Evolutionary conservation across 805 yeast species (phyloP).

Genomic region (Myxozyma vanderwaltii): DNA sequence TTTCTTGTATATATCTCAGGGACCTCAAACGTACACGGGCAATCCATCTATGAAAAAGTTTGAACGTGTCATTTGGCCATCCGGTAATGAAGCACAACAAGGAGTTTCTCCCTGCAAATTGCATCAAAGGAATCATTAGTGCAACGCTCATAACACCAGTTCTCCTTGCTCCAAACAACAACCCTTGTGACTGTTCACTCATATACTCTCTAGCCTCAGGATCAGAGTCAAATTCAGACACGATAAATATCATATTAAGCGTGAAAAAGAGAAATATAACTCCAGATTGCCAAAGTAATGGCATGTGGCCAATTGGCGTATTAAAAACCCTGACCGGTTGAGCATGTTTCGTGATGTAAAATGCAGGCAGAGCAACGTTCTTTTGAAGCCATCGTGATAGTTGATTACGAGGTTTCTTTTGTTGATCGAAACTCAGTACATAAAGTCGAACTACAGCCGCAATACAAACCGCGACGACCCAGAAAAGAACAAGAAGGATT

Average conservation of each 20-base stretch:
- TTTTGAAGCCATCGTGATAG: slow-evolving; percentile 10
- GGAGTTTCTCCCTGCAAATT: slow-evolving; percentile 75
- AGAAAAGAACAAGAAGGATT: neutral
- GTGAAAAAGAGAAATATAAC: slow-evolving; percentile 42
- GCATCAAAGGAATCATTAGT: slow-evolving; percentile 55
- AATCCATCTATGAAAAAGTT: slow-evolving; percentile 64
- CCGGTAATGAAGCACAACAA: slow-evolving; percentile 66
- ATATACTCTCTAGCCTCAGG: neutral
- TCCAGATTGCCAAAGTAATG: slow-evolving; percentile 47
- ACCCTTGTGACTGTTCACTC: neutral
- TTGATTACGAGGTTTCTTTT: slow-evolving; percentile 1
- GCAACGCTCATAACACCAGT: slow-evolving; percentile 38
- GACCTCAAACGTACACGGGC: slow-evolving; percentile 51
- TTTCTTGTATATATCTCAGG: neutral
- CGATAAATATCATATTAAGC: slow-evolving; percentile 41
- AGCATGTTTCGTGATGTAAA: slow-evolving; percentile 37
- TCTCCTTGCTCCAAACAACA: slow-evolving; percentile 6
- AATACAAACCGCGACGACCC: slow-evolving; percentile 7
- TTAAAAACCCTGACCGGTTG: slow-evolving; percentile 28
- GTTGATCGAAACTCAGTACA: neutral
- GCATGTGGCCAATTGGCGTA: slow-evolving; percentile 38
- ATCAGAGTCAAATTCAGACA: slow-evolving; percentile 29
- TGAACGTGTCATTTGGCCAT: slow-evolving; percentile 61
- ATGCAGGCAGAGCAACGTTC: slow-evolving; percentile 37
- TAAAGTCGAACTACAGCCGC: neutral